Percentiles rank a stretch among this genome's conserved stretches.
These are phyloP conservation scores for Cutaneotrichosporon dermatis DNA, from an alignment of 1,284 basidiomycete genomes.

Conservation along the genomic window DNA sequence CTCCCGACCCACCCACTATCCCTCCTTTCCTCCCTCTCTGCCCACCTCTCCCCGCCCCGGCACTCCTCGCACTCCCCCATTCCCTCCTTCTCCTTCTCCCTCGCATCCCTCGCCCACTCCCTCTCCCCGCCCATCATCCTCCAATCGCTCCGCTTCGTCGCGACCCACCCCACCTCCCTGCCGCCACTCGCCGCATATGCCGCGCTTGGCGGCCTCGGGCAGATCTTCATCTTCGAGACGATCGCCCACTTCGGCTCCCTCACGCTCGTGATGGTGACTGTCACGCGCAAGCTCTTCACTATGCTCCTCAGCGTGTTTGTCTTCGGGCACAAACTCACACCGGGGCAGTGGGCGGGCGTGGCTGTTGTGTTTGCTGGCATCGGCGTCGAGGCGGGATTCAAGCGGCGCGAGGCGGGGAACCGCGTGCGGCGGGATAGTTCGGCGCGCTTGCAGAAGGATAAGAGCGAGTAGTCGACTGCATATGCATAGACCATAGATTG, in stretches of 20 bases:
- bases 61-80: too few relatives aligned
- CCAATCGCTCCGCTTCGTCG: slow-evolving; percentile 69
- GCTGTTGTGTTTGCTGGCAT: slow-evolving; percentile 89
- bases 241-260: slow-evolving; percentile 91
- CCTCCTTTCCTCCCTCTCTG: slow-evolving; percentile 55
- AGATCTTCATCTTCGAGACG: slow-evolving; percentile 98
- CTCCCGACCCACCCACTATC: slow-evolving; percentile 30
- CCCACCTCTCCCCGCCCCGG: slow-evolving; percentile 18
- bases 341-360: slow-evolving; percentile 87
- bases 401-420: slow-evolving; percentile 48
- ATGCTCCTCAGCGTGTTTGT: slow-evolving; percentile 94
- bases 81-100: slow-evolving; percentile 22
- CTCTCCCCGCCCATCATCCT: slow-evolving; percentile 62
- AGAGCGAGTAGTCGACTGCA: not conserved
- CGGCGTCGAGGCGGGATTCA: slow-evolving; percentile 84
- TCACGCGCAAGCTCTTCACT: slow-evolving; percentile 97
- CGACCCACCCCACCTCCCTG: slow-evolving; percentile 71
- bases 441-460: not conserved
- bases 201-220: slow-evolving; percentile 84
- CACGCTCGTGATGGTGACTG: slow-evolving; percentile 86
- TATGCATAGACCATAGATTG: not conserved
- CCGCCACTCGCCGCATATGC: slow-evolving; percentile 79
- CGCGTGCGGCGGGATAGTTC: slow-evolving; percentile 28
- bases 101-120: slow-evolving; percentile 25
- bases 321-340: slow-evolving; percentile 79